Percentiles rank a stretch among this genome's conserved stretches.
Conservation (phyloP, 495 filamentous ascomycete genomes). For the Neurospora cerealis region DNA sequence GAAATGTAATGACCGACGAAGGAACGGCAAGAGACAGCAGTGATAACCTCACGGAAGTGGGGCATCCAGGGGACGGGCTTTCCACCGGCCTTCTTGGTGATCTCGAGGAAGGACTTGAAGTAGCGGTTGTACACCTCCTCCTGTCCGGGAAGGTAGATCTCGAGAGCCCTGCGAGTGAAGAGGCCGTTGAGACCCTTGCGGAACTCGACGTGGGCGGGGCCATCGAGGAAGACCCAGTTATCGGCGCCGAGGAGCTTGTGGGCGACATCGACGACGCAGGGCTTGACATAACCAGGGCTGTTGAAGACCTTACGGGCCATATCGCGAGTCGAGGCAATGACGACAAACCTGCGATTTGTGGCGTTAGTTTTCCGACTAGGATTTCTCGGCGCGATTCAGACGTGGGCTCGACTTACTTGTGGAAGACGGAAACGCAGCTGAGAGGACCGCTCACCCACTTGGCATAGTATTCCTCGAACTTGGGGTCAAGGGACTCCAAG, state of each 20-base stretch:
- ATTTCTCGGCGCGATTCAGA: background rate
- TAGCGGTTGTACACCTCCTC: constrained; percentile 87
- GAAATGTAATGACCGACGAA: constrained; percentile 95
- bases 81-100: constrained; percentile 58
- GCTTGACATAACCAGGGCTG: constrained; percentile 84
- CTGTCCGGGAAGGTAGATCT: constrained; percentile 80
- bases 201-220: constrained; percentile 90
- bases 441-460: constrained; percentile 88
- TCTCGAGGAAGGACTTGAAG: constrained; percentile 65
- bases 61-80: constrained; percentile 81
- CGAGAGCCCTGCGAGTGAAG: constrained; percentile 85
- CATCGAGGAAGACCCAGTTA: constrained; percentile 98
- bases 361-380: background rate
- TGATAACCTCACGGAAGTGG: constrained; percentile 91
- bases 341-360: constrained; percentile 64
- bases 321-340: constrained; percentile 91
- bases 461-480: constrained; percentile 78
- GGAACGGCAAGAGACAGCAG: constrained; percentile 85
- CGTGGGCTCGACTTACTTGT: constrained; percentile 61
- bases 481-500: constrained; percentile 81
- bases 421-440: constrained; percentile 97
- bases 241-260: constrained; percentile 84
- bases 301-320: constrained; percentile 97
- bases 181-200: constrained; percentile 92
- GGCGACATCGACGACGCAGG: constrained; percentile 91